These are phyloP conservation scores for Fusarium sp. DNA, from an alignment of 2,329 filamentous ascomycete species.

Conservation along the genomic window DNA sequence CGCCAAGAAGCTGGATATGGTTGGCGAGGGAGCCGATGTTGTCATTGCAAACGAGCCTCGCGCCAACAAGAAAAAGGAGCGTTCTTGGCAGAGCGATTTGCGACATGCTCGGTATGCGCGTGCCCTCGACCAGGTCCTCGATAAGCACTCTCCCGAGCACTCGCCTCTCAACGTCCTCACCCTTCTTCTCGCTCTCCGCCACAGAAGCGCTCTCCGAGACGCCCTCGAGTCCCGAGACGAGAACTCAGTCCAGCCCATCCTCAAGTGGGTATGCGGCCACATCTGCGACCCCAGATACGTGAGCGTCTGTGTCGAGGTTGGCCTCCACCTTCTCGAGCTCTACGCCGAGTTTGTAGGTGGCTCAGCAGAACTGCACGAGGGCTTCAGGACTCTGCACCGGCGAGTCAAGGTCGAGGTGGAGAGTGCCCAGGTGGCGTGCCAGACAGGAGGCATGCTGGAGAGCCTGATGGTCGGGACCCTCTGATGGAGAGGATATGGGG, in stretches of 20 bases:
- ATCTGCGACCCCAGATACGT: conserved; percentile 87
- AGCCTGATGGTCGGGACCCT: conserved; percentile 61
- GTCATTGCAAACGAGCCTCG: conserved; percentile 79
- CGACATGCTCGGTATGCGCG: conserved; percentile 80
- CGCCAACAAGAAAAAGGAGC: conserved; percentile 67
- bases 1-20: conserved; percentile 74
- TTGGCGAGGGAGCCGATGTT: conserved; percentile 87
- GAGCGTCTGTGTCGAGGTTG: conserved; percentile 82
- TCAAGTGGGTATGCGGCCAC: conserved; percentile 84
- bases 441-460: conserved; percentile 89
- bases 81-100: conserved; percentile 83
- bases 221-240: conserved; percentile 87
- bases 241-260: conserved; percentile 79
- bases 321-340: conserved; percentile 83
- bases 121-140: conserved; percentile 83
- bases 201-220: conserved; percentile 84
- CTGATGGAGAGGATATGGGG: conserved; percentile 29
- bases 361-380: conserved; percentile 76
- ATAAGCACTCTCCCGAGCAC: conserved; percentile 62
- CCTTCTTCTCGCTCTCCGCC: conserved; percentile 83
- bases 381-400: conserved; percentile 75
- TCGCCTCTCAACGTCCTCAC: conserved; percentile 75
- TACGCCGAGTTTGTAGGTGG: conserved; percentile 84
- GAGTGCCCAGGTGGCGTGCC: conserved; percentile 82
- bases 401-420: conserved; percentile 82